phyloP scores from a whole-genome alignment of 352 stramenopile genomes.

The Aphanomyces euteiches region DNA sequence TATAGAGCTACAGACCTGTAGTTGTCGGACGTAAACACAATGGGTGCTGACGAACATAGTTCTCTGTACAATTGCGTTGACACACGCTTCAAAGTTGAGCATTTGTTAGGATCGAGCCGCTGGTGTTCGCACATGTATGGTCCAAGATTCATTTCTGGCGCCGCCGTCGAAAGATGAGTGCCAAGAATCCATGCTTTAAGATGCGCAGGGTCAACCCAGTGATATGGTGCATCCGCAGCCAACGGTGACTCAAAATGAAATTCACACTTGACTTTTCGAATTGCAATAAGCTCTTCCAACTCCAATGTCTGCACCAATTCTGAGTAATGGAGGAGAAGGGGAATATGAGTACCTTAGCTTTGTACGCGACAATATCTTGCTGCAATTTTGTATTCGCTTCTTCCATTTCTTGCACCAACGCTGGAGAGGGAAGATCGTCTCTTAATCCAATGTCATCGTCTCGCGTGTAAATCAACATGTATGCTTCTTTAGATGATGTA shows the following conservation, averaged over 20 bases:
- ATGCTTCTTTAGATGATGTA: constrained; percentile 72
- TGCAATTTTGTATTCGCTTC: constrained; percentile 43
- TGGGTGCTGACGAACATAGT: not conserved
- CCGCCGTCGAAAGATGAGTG: not conserved
- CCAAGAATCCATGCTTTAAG: constrained; percentile 17
- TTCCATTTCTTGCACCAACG: constrained; percentile 48
- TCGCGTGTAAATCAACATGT: constrained; percentile 81
- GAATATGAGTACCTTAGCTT: constrained; percentile 50
- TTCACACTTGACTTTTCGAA: constrained; percentile 20
- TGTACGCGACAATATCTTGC: constrained; percentile 49
- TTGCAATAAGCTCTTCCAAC: constrained; percentile 36
- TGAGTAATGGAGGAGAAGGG: constrained; percentile 42
- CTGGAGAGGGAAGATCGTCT: constrained; percentile 42
- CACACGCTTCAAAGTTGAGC: constrained; percentile 14
- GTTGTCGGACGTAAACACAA: not conserved
- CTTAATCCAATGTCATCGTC: constrained; percentile 38
- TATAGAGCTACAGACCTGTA: not conserved
- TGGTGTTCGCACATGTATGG: constrained; percentile 11
- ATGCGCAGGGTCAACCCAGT: constrained; percentile 18
- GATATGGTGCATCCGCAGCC: not conserved
- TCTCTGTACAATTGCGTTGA: constrained; percentile 14
- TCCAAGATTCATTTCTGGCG: not conserved
- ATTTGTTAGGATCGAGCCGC: not conserved
- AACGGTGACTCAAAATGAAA: constrained; percentile 41
- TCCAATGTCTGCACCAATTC: constrained; percentile 37